Conservation (phyloP, 2,329 filamentous ascomycete species). For the Botrytis cinerea region DNA sequence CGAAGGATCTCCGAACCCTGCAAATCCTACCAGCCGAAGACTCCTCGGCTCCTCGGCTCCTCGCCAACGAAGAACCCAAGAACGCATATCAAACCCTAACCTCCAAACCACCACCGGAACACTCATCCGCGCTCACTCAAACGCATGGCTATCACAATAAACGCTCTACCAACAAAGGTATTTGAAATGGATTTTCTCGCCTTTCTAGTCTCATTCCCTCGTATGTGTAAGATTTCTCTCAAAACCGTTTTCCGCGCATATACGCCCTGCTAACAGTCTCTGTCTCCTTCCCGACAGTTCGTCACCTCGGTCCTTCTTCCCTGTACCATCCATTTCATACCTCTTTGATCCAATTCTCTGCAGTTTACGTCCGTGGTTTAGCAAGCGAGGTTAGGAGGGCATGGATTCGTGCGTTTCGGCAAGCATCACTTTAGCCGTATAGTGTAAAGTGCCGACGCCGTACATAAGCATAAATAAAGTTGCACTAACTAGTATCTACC, state of each 20-base stretch:
- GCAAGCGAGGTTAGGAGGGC: not conserved
- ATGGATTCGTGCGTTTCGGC: not conserved
- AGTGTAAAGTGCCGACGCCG: not conserved
- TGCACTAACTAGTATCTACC: not conserved
- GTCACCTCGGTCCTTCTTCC: slow-evolving; percentile 1
- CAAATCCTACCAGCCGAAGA: not conserved
- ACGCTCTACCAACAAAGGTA: not conserved
- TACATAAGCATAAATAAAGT: slow-evolving; percentile 13
- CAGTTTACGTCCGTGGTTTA: not conserved
- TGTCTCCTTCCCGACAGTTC: not conserved
- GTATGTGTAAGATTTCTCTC: not conserved
- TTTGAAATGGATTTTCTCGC: not conserved
- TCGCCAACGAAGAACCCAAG: not conserved
- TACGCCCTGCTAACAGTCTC: not conserved
- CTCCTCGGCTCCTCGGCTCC: not conserved
- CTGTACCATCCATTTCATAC: not conserved
- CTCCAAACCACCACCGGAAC: not conserved
- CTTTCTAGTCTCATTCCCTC: too few relatives aligned
- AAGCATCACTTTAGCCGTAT: not conserved
- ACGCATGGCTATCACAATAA: not conserved
- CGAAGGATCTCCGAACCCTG: too few relatives aligned
- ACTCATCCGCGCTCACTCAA: not conserved
- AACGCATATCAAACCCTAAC: not conserved
- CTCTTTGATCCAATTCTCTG: too few relatives aligned
- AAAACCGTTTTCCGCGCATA: not conserved